Conservation (phyloP, 345 rosid species). For the Gossypium anomalum region DNA sequence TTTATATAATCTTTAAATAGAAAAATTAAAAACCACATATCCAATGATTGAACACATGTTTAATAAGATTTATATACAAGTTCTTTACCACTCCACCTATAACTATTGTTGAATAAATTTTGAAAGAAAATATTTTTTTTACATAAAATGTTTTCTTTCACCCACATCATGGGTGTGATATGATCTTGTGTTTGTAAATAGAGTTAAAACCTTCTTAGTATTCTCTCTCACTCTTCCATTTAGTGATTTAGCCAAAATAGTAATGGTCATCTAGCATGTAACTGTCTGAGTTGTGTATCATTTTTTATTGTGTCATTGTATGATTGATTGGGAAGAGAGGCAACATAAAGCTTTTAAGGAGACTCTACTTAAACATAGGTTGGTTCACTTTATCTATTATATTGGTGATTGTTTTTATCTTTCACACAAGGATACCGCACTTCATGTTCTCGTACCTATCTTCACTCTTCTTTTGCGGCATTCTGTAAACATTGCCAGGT, state of each 20-base stretch:
- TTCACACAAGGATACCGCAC: not conserved
- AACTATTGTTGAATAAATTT: too few species aligned
- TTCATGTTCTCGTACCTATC: not conserved
- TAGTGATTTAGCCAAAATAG: not conserved
- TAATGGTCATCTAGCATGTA: not conserved
- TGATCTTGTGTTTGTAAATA: not conserved
- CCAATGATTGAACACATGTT: too few species aligned
- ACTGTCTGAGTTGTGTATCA: not conserved
- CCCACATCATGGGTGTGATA: too few species aligned
- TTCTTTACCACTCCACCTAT: too few species aligned
- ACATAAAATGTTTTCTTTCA: too few species aligned
- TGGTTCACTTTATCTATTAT: not conserved
- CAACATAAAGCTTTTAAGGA: not conserved
- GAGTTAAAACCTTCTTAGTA: not conserved
- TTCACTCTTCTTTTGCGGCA: not conserved
- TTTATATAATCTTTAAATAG: too few species aligned
- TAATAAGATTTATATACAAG: too few species aligned
- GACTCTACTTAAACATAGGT: not conserved
- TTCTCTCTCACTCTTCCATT: constrained; percentile 8
- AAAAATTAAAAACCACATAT: too few species aligned
- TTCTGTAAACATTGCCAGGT: not conserved
- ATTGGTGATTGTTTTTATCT: not conserved
- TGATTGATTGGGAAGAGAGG: not conserved
- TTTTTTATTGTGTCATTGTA: not conserved
- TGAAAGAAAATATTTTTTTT: too few species aligned